These are phyloP conservation scores for Globisporangium sylvaticum DNA, from an alignment of 352 stramenopile species.

Conservation along the genomic window DNA sequence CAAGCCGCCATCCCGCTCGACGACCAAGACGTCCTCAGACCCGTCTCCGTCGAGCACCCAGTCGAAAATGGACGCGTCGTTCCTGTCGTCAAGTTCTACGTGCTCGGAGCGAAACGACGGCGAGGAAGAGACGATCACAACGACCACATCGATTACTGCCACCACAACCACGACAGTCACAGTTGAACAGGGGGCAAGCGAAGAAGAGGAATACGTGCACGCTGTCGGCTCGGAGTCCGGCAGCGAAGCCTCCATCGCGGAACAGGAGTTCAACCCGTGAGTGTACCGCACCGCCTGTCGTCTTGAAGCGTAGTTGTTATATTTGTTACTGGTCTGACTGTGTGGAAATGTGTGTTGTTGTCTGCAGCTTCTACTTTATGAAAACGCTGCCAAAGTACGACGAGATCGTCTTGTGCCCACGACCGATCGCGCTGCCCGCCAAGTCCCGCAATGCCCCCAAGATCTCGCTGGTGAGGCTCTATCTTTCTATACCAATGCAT, in stretches of 20 bases:
- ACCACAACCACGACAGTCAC: constrained; percentile 10
- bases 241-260: constrained; percentile 26
- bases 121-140: constrained; percentile 17
- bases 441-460: constrained; percentile 53
- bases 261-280: constrained; percentile 82
- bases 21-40: constrained; percentile 29
- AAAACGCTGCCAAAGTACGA: constrained; percentile 83
- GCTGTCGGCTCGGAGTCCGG: constrained; percentile 16
- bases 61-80: constrained; percentile 30
- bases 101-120: constrained; percentile 26
- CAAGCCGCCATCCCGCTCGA: constrained; percentile 36
- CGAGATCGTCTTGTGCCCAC: constrained; percentile 50
- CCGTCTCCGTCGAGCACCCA: constrained; percentile 31
- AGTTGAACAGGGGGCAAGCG: constrained; percentile 25
- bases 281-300: too few species aligned
- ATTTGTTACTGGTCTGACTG: too few species aligned
- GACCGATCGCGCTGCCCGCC: constrained; percentile 50
- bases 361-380: constrained; percentile 81
- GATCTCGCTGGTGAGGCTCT: constrained; percentile 52
- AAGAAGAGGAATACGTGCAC: constrained; percentile 16
- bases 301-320: too few species aligned
- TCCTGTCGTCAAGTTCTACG: constrained; percentile 16
- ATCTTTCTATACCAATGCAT: not conserved
- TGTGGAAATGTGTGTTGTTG: not conserved
- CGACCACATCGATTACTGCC: constrained; percentile 9